Percentiles rank a stretch among this genome's conserved stretches.
Evolutionary conservation across 1,139 yeast species (phyloP).

Genomic region (Sugiyamaella novakii): DNA sequence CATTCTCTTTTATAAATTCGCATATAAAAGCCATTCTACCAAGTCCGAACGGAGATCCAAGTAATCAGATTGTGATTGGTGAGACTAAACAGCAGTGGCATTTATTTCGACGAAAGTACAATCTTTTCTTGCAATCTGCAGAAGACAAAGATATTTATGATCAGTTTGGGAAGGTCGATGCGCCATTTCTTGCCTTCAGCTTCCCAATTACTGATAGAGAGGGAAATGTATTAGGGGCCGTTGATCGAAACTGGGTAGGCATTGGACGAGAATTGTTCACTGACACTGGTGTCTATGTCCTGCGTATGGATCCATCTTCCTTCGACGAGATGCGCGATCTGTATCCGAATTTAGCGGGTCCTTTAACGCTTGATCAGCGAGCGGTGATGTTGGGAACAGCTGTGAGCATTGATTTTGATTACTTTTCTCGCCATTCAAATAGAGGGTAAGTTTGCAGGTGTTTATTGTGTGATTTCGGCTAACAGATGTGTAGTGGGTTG

Average conservation of each 20-base stretch:
- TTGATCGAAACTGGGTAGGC: constrained; percentile 95
- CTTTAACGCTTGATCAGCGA: constrained; percentile 72
- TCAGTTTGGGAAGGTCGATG: constrained; percentile 84
- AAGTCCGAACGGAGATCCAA: constrained; percentile 36
- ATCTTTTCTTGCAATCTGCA: constrained; percentile 52
- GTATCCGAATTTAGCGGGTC: constrained; percentile 33
- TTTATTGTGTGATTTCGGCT: background rate
- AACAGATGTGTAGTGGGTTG: constrained; percentile 36
- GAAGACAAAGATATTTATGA: constrained; percentile 48
- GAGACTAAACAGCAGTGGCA: constrained; percentile 95
- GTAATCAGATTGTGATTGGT: constrained; percentile 60
- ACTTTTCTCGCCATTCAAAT: constrained; percentile 84
- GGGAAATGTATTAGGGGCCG: constrained; percentile 66
- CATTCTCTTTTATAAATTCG: constrained; percentile 85
- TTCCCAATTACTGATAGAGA: constrained; percentile 70
- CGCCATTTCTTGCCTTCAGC: constrained; percentile 83
- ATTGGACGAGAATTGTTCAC: constrained; percentile 89
- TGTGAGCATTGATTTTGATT: constrained; percentile 90
- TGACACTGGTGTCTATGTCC: constrained; percentile 88
- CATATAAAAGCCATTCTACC: constrained; percentile 77
- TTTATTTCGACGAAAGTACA: constrained; percentile 84
- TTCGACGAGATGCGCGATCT: constrained; percentile 42
- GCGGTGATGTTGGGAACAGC: constrained; percentile 87
- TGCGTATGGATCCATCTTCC: constrained; percentile 77
- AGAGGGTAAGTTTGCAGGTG: constrained; percentile 46